These are phyloP conservation scores for Wickerhamiella brachini DNA, from an alignment of 805 yeast species.

Conservation along the genomic window DNA sequence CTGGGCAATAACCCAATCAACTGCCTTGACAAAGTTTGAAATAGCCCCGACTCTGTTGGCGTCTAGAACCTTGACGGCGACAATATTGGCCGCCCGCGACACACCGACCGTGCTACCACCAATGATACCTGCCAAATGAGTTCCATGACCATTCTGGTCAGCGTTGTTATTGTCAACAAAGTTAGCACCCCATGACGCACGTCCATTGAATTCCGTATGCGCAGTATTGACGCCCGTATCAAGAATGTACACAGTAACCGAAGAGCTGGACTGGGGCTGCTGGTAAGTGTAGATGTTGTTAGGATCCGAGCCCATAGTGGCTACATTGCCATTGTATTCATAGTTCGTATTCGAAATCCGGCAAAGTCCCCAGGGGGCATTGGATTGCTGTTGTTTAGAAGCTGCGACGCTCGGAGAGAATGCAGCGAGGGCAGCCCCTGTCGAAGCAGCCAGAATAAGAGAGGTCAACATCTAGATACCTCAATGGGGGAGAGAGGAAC, in stretches of 20 bases:
- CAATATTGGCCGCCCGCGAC: constrained; percentile 64
- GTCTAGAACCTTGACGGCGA: constrained; percentile 67
- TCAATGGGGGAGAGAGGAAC: neutral
- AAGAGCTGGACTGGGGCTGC: neutral
- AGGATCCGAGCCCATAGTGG: constrained; percentile 42
- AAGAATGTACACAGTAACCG: constrained; percentile 48
- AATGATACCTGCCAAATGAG: constrained; percentile 95
- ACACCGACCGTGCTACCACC: constrained; percentile 72
- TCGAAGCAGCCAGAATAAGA: neutral
- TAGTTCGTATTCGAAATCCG: constrained; percentile 70
- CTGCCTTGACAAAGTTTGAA: constrained; percentile 23
- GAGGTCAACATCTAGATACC: neutral
- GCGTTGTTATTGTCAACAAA: constrained; percentile 59
- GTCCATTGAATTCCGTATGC: constrained; percentile 68
- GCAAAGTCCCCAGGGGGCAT: constrained; percentile 92
- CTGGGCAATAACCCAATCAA: constrained; percentile 22
- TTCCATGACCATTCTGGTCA: constrained; percentile 91
- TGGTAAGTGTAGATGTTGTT: constrained; percentile 3
- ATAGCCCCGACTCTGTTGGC: constrained; percentile 47
- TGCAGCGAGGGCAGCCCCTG: neutral
- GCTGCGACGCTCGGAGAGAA: neutral
- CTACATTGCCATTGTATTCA: constrained; percentile 49
- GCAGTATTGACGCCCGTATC: constrained; percentile 76
- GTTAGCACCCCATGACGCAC: constrained; percentile 80
- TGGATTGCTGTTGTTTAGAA: constrained; percentile 35